Evolutionary conservation across 2,329 filamentous ascomycete genomes (phyloP).

Genomic region (Fusarium multiceps): DNA sequence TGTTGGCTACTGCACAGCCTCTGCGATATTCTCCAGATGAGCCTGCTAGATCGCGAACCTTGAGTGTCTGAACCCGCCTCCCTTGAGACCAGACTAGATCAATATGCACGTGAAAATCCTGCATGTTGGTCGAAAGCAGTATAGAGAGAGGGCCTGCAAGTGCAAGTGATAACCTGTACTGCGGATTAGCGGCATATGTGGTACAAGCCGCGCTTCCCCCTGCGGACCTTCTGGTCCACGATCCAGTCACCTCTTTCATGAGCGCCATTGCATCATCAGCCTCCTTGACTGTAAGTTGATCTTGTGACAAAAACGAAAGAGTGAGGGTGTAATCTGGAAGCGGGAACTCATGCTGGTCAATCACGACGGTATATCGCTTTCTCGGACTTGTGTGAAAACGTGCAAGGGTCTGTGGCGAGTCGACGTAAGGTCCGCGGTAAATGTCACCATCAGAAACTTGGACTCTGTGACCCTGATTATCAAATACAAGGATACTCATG

Average conservation of each 20-base stretch:
- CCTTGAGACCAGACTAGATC: slow-evolving; percentile 84
- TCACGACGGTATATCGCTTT: slow-evolving; percentile 69
- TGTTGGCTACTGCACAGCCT: slow-evolving; percentile 77
- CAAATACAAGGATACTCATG: slow-evolving; percentile 87
- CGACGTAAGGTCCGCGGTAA: slow-evolving; percentile 86
- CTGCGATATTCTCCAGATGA: slow-evolving; percentile 91
- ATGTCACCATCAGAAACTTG: slow-evolving; percentile 78
- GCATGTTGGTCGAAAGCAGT: slow-evolving; percentile 74
- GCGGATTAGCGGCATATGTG: slow-evolving; percentile 86
- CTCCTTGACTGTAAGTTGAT: slow-evolving; percentile 68
- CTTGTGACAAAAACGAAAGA: slow-evolving; percentile 81
- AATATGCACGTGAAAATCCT: slow-evolving; percentile 81
- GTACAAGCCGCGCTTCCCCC: slow-evolving; percentile 85
- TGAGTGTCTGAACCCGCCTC: slow-evolving; percentile 75
- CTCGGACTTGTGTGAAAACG: slow-evolving; percentile 63
- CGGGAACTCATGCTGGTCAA: slow-evolving; percentile 83
- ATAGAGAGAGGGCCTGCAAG: slow-evolving; percentile 73
- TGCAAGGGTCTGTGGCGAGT: slow-evolving; percentile 91
- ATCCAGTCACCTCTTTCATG: slow-evolving; percentile 67
- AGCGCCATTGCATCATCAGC: slow-evolving; percentile 70
- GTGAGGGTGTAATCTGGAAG: slow-evolving; percentile 84
- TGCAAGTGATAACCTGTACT: slow-evolving; percentile 76
- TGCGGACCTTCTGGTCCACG: slow-evolving; percentile 83
- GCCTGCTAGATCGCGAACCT: slow-evolving; percentile 79
- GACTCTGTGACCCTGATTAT: slow-evolving; percentile 75